Evolutionary conservation across 164 flowering plant species (phyloP), one percentile per base, ranked within the genome.

Genomic region (Nymphaea thermarum): DNA sequence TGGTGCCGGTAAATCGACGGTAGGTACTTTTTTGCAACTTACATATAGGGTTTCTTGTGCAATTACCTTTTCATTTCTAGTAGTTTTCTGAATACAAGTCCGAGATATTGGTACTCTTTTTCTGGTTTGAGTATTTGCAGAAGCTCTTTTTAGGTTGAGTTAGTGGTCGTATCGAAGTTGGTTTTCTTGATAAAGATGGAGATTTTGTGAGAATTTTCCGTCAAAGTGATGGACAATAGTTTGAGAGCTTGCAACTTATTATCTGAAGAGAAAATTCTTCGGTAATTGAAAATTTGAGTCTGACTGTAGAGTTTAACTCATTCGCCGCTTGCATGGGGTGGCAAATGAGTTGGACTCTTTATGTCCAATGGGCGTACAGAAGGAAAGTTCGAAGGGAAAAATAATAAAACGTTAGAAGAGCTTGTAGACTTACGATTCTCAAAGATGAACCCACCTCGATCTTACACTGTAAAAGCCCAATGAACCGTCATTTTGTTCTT

Each of bases 1-100:
- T 66, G 97, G 98, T 59, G 84, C 97, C 63, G 97, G 98, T 14
- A 93, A 93, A 77, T 93, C 98, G 8, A 78, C 81, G 47, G 81
- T 78, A 63, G 73, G 72, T 73, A 15, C 65, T 43, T 72, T 16
- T 55, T 60, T 43, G 6, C 44, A 17, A 64, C 42, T 14, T 6
- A 10, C 14, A 51, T 67, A 15, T 3, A 51, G 5, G 55, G 7
- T 12, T 47, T 47, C 5, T 47, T 47, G 7, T 47, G 12, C 12
- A 6, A 6, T 47, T 7, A 47, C 55, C 55, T 47, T 47, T 47
- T 6, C 12, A 6, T 12, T 47, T 47, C 55, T 47, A 47, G 7
- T 4, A 12, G 3, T 47, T 47, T 47, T 47, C 12, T 7, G 55
- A 47, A 47, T 4, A 6, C 55, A 2, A 47, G 12, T 47, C 11